phyloP scores from a whole-genome alignment of 2,329 filamentous ascomycete genomes.

The Sporothrix protearum region DNA sequence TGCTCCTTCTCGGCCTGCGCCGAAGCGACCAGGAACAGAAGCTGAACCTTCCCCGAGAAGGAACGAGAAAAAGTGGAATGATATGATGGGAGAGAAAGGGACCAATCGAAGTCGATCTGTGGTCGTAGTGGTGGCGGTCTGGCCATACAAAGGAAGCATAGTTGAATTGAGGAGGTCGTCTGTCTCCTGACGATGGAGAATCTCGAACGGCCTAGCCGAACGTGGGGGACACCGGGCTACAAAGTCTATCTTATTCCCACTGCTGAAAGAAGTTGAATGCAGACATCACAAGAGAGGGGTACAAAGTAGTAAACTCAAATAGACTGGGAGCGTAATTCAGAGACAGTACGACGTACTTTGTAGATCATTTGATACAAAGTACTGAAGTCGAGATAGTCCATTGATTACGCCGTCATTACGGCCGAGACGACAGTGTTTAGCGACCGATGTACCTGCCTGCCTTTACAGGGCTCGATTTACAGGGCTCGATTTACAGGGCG shows the following conservation, averaged over 20 bases:
- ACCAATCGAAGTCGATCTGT: background rate
- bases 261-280: background rate
- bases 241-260: too few species aligned
- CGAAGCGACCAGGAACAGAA: background rate
- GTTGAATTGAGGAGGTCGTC: too few species aligned
- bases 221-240: background rate
- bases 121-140: background rate
- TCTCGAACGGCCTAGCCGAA: background rate
- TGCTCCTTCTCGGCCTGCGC: conserved; percentile 1
- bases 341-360: too few species aligned
- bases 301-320: too few species aligned
- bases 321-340: too few species aligned
- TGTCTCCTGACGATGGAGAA: background rate
- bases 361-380: too few species aligned
- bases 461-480: background rate
- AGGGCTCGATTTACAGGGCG: background rate
- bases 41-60: background rate
- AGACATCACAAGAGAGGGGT: too few species aligned
- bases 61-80: background rate
- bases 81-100: background rate
- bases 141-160: background rate
- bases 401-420: too few species aligned
- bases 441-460: background rate
- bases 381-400: too few species aligned
- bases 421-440: background rate